Base-by-base conservation (phyloP, 352 stramenopile genomes). In the Plasmopara viticola region DNA sequence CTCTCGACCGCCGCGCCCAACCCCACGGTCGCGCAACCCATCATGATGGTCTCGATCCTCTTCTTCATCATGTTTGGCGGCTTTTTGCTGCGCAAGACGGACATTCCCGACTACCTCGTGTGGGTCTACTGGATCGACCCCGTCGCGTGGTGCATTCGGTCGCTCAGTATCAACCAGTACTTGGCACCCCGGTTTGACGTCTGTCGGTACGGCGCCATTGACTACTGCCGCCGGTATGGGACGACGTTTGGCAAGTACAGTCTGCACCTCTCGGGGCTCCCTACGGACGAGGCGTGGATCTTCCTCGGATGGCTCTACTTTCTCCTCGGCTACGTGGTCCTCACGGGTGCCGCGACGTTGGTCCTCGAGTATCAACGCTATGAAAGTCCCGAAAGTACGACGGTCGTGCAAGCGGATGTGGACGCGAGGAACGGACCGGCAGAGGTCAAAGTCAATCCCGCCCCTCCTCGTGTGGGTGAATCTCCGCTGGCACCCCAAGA, bases 71-170 rank as follows among this genome's bases (percentile, higher is more conserved):
- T 92, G n/a, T 88, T 87, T 34, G 64, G 62, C 12, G 81, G 81
- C 29, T 90, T 89, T 61, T 51, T 87, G 43, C 62, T 88, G 12
- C 52, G 71, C 2, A 75, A 79, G 43, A 58, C 54, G 44, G 58
- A 74, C 33, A 85, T 90, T 34, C 77, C 77, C 2, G 52, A 67
- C 40, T 79, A 77, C 47, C 75, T 84, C 28, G 68, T 74, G n/a
- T 91, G 80, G 82, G 33, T 91, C n/a, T 90, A 86, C 59, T 90
- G 73, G 69, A 71, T 93, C 37, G 83, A 90, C 25, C 83, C 83
- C 7, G 61, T 91, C 14, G 59, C 68, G 12, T 91, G 74, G 74
- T 78, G 65, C 46, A 79, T 84, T 34, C 76, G 78, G 9, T 62
- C 63, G 12, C 60, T 87, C 5, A 68, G 61, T 33, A 52, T 87